Base-by-base conservation (phyloP, 768 basidiomycete species). In the Mycena chlorophos region DNA sequence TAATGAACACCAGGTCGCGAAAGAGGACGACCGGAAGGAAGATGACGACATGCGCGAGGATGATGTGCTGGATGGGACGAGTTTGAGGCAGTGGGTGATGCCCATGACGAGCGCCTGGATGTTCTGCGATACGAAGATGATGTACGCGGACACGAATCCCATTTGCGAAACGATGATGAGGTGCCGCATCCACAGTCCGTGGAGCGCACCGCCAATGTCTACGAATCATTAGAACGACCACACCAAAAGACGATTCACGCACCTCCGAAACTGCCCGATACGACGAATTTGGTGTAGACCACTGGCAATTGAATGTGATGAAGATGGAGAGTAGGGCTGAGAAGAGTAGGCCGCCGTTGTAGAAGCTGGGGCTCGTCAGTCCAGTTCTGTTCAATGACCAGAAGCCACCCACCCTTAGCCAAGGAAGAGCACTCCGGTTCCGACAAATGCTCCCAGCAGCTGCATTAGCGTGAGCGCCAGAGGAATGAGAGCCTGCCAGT, bases 231-330 rank as follows among this genome's bases (percentile, higher is more conserved):
- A 62, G 49, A 20, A 49, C 13, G 23, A 14, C 38, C 1, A 20
- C 26, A 48, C 19, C 29, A 28, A 25, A 39, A 25, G 6, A 25
- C 17, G 8, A 20, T 25, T 14, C n/a, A 68, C 79, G 48, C 56
- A 91, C 92, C 93, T 71, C 96, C 96, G 64, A 96, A 98, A 66
- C 89, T 91, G 13, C 95, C 96, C 5, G 88, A 86, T 16, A 98
- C 90, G 46, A 87, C 87, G 49, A 91, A 85, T 58, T 97, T 94
- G 39, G 94, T 86, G 69, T 88, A 78, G 37, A 96, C 85, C 49
- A 99, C 82, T 0, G 98, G 82, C 25, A 97, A 50, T 98, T 84
- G 34, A 83, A 65, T 16, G 95, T 94, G 63, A 98, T 92, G 67
- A 84, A 78, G 5, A 86, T 72, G 63, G 98, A 85, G 2, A 87